phyloP scores from a whole-genome alignment of 2,329 filamentous ascomycete genomes.

The Plenodomus tracheiphilus region DNA sequence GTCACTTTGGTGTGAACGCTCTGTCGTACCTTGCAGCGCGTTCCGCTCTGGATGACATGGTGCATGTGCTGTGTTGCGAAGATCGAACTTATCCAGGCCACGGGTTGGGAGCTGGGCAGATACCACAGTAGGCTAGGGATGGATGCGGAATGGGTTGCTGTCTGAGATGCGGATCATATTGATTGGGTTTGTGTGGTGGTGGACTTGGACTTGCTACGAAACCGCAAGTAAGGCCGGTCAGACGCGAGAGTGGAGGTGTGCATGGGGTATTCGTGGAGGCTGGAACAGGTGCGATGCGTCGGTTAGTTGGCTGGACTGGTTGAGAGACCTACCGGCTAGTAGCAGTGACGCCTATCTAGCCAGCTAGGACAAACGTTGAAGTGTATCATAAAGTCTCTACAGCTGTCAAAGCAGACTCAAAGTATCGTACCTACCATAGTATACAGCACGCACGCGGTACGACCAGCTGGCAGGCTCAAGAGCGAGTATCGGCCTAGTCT shows the following conservation, averaged over 20 bases:
- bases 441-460: too few relatives aligned
- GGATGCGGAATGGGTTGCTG: not conserved
- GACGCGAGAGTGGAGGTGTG: not conserved
- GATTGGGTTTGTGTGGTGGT: not conserved
- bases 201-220: not conserved
- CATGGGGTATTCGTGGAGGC: not conserved
- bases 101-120: not conserved
- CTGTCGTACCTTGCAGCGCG: conserved; percentile 4
- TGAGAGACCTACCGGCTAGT: too few relatives aligned
- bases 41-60: conserved; percentile 9
- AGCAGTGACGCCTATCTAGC: too few relatives aligned
- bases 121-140: not conserved
- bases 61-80: not conserved
- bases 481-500: not conserved
- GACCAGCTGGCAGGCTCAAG: too few relatives aligned
- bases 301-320: too few relatives aligned
- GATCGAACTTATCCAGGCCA: conserved; percentile 7
- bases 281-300: too few relatives aligned
- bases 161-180: not conserved
- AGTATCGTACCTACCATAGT: too few relatives aligned
- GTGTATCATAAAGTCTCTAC: too few relatives aligned
- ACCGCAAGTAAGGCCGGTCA: not conserved
- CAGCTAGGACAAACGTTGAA: too few relatives aligned
- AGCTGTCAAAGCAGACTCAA: too few relatives aligned
- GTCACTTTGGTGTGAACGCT: conserved; percentile 1